Evolutionary conservation across 2,329 filamentous ascomycete species (phyloP).

Genomic region (Dendryphion nanum): DNA sequence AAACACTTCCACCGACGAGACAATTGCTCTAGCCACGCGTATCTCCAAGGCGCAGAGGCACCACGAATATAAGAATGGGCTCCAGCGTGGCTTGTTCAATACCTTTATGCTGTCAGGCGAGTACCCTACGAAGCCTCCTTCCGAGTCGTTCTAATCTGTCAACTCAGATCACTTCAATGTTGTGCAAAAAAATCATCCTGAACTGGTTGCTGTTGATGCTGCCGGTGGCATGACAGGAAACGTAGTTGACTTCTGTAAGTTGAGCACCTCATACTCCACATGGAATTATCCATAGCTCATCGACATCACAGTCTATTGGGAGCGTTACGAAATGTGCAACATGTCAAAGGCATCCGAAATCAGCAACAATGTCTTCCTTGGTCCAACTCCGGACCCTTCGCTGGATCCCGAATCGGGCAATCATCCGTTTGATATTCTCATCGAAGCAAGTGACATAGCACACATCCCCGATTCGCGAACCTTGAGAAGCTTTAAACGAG

Average conservation of each 20-base stretch:
- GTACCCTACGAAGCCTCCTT: no score
- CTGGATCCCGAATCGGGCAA: conserved; percentile 42
- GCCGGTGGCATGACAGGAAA: conserved; percentile 70
- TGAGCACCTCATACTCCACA: background rate
- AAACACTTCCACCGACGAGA: conserved; percentile 57
- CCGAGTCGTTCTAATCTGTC: no score
- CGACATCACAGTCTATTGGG: conserved; percentile 62
- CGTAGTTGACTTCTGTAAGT: conserved; percentile 77
- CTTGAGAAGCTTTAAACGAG: conserved; percentile 63
- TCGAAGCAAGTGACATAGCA: conserved; percentile 86
- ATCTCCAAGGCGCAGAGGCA: conserved; percentile 74
- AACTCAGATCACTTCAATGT: conserved; percentile 23
- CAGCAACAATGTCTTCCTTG: conserved; percentile 83
- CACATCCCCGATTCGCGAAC: conserved; percentile 68
- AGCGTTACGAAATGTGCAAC: conserved; percentile 85
- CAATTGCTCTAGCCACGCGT: conserved; percentile 62
- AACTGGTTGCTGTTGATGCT: conserved; percentile 74
- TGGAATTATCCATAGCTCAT: conserved; percentile 5
- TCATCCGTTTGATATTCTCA: conserved; percentile 74
- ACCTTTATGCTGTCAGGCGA: conserved; percentile 73
- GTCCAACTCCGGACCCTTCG: conserved; percentile 74
- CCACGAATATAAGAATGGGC: conserved; percentile 64
- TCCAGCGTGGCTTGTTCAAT: conserved; percentile 66
- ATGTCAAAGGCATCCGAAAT: conserved; percentile 93
- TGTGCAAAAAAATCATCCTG: conserved; percentile 68